phyloP scores from a whole-genome alignment of 306 rosid species.

The Vicia faba region DNA sequence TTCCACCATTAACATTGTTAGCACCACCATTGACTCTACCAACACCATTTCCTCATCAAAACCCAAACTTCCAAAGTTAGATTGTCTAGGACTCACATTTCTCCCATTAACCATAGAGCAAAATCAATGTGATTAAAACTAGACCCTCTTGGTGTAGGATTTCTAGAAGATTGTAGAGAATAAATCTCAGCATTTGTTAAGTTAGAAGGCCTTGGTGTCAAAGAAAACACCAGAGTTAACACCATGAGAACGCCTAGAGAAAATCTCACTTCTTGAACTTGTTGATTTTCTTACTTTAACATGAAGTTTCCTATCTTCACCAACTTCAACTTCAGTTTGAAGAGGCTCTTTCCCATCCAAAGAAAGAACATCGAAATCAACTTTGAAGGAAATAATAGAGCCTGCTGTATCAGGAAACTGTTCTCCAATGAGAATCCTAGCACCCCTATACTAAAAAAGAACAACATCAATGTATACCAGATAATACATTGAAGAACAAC shows the following conservation, averaged over 20 bases:
- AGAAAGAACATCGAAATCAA: slow-evolving; percentile 74
- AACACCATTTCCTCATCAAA: slow-evolving; percentile 64
- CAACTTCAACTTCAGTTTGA: slow-evolving; percentile 76
- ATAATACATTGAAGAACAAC: slow-evolving; percentile 91
- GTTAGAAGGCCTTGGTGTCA: slow-evolving; percentile 79
- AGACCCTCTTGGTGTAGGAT: slow-evolving; percentile 84
- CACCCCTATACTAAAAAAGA: slow-evolving; percentile 81
- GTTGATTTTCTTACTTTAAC: slow-evolving; percentile 69
- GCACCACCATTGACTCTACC: slow-evolving; percentile 32
- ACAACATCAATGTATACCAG: slow-evolving; percentile 83
- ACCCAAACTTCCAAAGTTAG: slow-evolving; percentile 57
- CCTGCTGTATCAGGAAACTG: slow-evolving; percentile 85
- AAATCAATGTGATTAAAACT: slow-evolving; percentile 77
- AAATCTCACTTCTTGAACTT: slow-evolving; percentile 68
- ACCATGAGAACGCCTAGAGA: slow-evolving; percentile 63
- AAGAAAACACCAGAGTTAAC: slow-evolving; percentile 61
- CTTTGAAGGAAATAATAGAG: slow-evolving; percentile 68
- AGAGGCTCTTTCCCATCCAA: slow-evolving; percentile 80
- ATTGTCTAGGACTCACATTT: slow-evolving; percentile 66
- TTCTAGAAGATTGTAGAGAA: slow-evolving; percentile 72
- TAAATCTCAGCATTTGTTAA: slow-evolving; percentile 86
- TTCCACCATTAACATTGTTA: slow-evolving; percentile 21
- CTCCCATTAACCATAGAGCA: slow-evolving; percentile 64
- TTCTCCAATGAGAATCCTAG: slow-evolving; percentile 64
- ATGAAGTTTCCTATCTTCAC: slow-evolving; percentile 79